These are phyloP conservation scores for Paraphysoderma sedebokerense DNA, from an alignment of 371 early-diverging fungal species.

Conservation along the genomic window DNA sequence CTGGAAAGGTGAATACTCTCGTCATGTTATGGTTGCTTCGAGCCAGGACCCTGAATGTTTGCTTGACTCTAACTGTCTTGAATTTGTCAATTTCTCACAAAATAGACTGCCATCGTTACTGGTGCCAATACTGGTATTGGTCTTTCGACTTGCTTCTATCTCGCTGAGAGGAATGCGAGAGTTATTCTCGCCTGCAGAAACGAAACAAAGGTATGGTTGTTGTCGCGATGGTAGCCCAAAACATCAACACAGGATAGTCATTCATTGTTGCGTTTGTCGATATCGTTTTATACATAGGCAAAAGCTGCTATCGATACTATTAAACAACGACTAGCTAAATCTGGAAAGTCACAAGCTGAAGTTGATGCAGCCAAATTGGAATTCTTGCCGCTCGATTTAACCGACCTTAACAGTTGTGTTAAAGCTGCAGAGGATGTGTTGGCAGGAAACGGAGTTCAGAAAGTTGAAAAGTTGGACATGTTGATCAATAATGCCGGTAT, in stretches of 20 bases:
- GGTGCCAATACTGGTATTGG: slow-evolving; percentile 34
- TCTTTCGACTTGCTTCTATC: slow-evolving; percentile 16
- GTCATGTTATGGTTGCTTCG: too few species aligned
- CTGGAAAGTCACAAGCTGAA: slow-evolving; percentile 9
- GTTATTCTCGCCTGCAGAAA: slow-evolving; percentile 21
- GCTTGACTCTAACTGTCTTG: too few species aligned
- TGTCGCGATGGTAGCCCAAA: slow-evolving; percentile 11
- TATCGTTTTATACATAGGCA: too few species aligned
- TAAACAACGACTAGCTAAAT: slow-evolving; percentile 9
- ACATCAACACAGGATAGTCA: slow-evolving; percentile 3
- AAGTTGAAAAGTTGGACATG: slow-evolving; percentile 10
- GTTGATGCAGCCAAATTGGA: too few species aligned
- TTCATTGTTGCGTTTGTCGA: background rate
- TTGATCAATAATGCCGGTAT: slow-evolving; percentile 40
- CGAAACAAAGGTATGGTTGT: slow-evolving; percentile 8
- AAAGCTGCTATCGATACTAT: background rate
- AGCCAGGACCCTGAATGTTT: too few species aligned
- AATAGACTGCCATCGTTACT: slow-evolving; percentile 25
- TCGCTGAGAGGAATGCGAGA: slow-evolving; percentile 22
- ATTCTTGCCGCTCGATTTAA: slow-evolving; percentile 27
- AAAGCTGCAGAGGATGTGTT: slow-evolving; percentile 9
- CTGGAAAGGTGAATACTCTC: background rate
- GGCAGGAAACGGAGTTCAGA: slow-evolving; percentile 4
- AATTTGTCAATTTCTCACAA: too few species aligned
- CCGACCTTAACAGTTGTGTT: slow-evolving; percentile 16